Evolutionary conservation across 2,329 filamentous ascomycete genomes (phyloP), one percentile per base, ranked within the genome.

Genomic region (Microcyclosporella mali): DNA sequence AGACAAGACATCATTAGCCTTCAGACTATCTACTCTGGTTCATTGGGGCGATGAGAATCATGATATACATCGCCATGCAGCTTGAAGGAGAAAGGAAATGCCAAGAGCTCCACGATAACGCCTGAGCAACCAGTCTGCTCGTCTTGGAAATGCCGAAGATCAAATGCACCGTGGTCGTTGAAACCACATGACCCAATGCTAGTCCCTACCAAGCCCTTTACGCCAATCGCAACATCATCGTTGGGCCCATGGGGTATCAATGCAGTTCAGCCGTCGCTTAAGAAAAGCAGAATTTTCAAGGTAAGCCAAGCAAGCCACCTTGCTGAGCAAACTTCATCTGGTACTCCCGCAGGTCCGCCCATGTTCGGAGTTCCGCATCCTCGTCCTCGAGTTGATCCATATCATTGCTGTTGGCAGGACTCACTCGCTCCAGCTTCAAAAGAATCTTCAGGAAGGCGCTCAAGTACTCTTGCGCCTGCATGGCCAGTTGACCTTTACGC

Each of bases 341-440:
- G 52, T 85, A 85, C 40, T 90, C 84, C 45, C 85, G 75, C 51
- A 94, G 65, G 60, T 85, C 85, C 0, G 84, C 83, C 88, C 88
- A 94, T 45, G 79, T 74, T 15, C 78, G 72, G 52, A 92, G 65
- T 63, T 92, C 86, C 40, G 83, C 77, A 56, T 90, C 85, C 54
- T 92, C 86, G 50, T 85, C 72, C 15, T 73, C 61, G 3, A 51
- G 43, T 59, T 58, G 55, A 48, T 51, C 52, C 29, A 57, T 89
- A 43, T 51, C 54, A 9, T 25, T 4, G 46, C 58, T 59, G 35
- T 64, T 66, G 2, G 63, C 65, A 1, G 68, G 68, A 37, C 74
- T 77, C 3, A 77, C 75, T 46, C 81, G 79, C 62, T 92, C 86
- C 12, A 94, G 69, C 55, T 82, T 82, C 56, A 83, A 76, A 6